Percentiles rank a stretch among this genome's conserved stretches.
Evolutionary conservation across 441 rosid species (phyloP).

Genomic region (Pelargonium fulgidum): DNA sequence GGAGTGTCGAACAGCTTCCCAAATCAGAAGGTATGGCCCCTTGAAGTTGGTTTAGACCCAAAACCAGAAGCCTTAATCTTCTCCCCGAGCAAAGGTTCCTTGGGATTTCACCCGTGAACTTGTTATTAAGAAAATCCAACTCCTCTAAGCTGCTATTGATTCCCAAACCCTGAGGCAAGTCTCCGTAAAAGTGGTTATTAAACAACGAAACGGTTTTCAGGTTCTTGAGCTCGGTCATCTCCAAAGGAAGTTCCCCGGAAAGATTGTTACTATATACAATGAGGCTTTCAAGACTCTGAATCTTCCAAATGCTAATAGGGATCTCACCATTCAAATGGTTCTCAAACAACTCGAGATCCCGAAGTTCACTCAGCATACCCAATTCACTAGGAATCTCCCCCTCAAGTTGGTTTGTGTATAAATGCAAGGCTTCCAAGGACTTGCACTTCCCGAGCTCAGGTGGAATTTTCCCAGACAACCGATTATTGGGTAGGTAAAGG

Average conservation of each 20-base stretch:
- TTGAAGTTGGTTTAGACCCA: constrained; percentile 55
- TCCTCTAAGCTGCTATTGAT: constrained; percentile 49
- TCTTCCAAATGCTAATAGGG: constrained; percentile 62
- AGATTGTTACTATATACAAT: constrained; percentile 50
- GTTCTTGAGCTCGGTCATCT: constrained; percentile 49
- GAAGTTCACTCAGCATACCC: constrained; percentile 37
- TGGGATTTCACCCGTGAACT: constrained; percentile 56
- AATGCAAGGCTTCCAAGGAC: constrained; percentile 36
- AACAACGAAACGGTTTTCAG: constrained; percentile 43
- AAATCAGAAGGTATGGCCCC: constrained; percentile 55
- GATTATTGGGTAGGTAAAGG: constrained; percentile 53
- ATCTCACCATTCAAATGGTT: constrained; percentile 58
- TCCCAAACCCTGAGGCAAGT: constrained; percentile 55
- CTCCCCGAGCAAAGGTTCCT: constrained; percentile 57
- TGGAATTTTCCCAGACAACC: constrained; percentile 59
- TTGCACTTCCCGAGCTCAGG: constrained; percentile 59
- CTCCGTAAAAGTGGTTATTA: constrained; percentile 50
- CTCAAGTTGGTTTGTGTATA: constrained; percentile 48
- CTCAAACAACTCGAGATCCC: constrained; percentile 45
- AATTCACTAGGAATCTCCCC: constrained; percentile 58
- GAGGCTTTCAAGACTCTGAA: constrained; percentile 41
- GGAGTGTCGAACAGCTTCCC: constrained; percentile 47
- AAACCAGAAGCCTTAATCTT: constrained; percentile 33
- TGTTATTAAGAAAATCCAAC: constrained; percentile 55
- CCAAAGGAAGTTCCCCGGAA: constrained; percentile 55